Evolutionary conservation across 768 basidiomycete genomes (phyloP).

Genomic region (Sutorius australiensis): DNA sequence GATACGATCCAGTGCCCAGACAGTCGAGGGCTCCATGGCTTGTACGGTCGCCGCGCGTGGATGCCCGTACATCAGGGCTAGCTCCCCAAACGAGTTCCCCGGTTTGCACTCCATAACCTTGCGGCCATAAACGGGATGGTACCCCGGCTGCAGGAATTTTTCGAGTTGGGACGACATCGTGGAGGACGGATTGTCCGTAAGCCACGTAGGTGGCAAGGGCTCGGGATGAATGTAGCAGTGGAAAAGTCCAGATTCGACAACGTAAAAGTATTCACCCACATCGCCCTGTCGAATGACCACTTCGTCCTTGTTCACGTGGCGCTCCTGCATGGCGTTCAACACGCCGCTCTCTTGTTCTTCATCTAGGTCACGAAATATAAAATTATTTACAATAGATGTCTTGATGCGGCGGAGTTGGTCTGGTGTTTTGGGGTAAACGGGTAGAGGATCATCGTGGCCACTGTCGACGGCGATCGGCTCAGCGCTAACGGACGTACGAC

Average conservation of each 20-base stretch:
- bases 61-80: slow-evolving; percentile 98
- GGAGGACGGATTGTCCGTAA: slow-evolving; percentile 40
- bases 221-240: slow-evolving; percentile 78
- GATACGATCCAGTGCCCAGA: slow-evolving; percentile 96
- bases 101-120: slow-evolving; percentile 83
- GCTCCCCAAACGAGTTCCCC: slow-evolving; percentile 89
- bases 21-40: slow-evolving; percentile 72
- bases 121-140: slow-evolving; percentile 69
- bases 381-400: slow-evolving; percentile 80
- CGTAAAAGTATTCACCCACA: slow-evolving; percentile 96
- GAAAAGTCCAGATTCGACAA: slow-evolving; percentile 85
- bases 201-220: slow-evolving; percentile 58
- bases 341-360: slow-evolving; percentile 94
- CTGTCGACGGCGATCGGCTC: slow-evolving; percentile 90
- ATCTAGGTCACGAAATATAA: slow-evolving; percentile 94
- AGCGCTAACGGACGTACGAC: slow-evolving; percentile 92
- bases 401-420: slow-evolving; percentile 89
- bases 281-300: slow-evolving; percentile 98
- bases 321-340: slow-evolving; percentile 93
- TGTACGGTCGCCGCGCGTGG: slow-evolving; percentile 93
- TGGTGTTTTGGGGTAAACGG: slow-evolving; percentile 71
- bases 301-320: slow-evolving; percentile 62
- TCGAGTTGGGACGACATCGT: slow-evolving; percentile 41
- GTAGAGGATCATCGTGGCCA: slow-evolving; percentile 60
- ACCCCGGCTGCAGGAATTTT: slow-evolving; percentile 59